These are phyloP conservation scores for Colletotrichum sp. DNA, from an alignment of 2,329 filamentous ascomycete genomes.

Conservation along the genomic window DNA sequence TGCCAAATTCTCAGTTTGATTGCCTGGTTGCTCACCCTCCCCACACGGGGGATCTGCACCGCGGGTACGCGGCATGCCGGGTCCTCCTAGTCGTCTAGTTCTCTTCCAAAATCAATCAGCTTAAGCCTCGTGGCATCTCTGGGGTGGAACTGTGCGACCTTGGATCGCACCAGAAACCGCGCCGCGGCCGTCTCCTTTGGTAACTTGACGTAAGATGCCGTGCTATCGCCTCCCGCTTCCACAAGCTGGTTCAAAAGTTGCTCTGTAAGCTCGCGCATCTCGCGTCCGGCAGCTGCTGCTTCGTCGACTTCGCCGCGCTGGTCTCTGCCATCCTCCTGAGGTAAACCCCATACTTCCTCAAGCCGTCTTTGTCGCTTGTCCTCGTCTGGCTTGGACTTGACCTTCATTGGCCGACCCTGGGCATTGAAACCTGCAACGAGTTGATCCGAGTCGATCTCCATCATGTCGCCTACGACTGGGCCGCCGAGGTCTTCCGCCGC, in stretches of 20 bases:
- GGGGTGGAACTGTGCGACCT: constrained; percentile 71
- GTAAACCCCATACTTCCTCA: constrained; percentile 66
- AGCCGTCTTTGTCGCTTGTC: constrained; percentile 65
- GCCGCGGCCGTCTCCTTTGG: constrained; percentile 65
- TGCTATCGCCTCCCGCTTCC: constrained; percentile 58
- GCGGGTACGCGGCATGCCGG: constrained; percentile 9
- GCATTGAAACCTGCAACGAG: constrained; percentile 65
- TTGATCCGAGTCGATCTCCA: constrained; percentile 67
- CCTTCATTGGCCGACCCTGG: constrained; percentile 60
- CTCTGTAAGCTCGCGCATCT: constrained; percentile 67
- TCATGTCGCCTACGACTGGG: constrained; percentile 77
- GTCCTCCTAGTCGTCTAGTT: constrained; percentile 56
- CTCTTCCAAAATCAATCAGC: constrained; percentile 68
- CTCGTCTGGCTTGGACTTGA: constrained; percentile 44
- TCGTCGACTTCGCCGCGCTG: constrained; percentile 45
- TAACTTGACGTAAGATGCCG: constrained; percentile 64
- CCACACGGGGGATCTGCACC: constrained; percentile 18
- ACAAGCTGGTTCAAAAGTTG: constrained; percentile 64
- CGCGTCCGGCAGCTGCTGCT: constrained; percentile 54
- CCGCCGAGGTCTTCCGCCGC: constrained; percentile 85
- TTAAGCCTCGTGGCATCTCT: constrained; percentile 64
- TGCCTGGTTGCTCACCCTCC: constrained; percentile 4
- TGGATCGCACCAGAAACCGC: constrained; percentile 68
- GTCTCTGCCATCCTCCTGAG: constrained; percentile 7
- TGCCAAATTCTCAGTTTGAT: neutral